These are phyloP conservation scores for Pseudocercospora pini-densiflorae DNA, from an alignment of 2,329 filamentous ascomycete species.

Conservation along the genomic window DNA sequence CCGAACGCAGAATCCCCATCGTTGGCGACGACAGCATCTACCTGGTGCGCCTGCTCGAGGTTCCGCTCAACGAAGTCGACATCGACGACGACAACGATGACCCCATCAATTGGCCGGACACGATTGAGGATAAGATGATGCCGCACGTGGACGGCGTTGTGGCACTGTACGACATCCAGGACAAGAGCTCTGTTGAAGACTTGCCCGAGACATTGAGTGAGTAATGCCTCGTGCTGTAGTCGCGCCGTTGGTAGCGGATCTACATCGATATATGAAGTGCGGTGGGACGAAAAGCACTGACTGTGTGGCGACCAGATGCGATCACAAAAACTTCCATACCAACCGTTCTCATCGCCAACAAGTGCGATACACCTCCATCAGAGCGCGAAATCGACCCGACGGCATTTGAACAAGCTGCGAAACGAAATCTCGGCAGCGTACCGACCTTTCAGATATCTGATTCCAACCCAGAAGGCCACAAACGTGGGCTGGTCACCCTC, in stretches of 20 bases:
- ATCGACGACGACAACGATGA: slow-evolving; percentile 55
- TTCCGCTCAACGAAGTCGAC: slow-evolving; percentile 57
- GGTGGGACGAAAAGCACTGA: slow-evolving; percentile 9
- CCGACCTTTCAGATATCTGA: slow-evolving; percentile 75
- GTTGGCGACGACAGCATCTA: slow-evolving; percentile 55
- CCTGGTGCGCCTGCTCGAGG: slow-evolving; percentile 62
- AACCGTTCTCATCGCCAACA: slow-evolving; percentile 82
- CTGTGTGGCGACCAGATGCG: slow-evolving; percentile 60
- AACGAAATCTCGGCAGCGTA: slow-evolving; percentile 64
- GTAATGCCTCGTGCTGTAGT: slow-evolving; percentile 42
- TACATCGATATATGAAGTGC: not conserved
- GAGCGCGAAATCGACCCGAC: slow-evolving; percentile 73
- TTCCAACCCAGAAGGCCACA: slow-evolving; percentile 71
- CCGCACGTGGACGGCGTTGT: slow-evolving; percentile 82
- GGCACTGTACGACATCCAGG: slow-evolving; percentile 85
- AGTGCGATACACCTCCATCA: slow-evolving; percentile 79
- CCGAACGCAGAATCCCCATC: slow-evolving; percentile 60
- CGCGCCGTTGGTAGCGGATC: not conserved
- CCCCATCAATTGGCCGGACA: slow-evolving; percentile 62
- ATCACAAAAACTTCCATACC: slow-evolving; percentile 74
- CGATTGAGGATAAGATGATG: slow-evolving; percentile 66
- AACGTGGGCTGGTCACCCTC: slow-evolving; percentile 76
- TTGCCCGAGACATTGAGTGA: slow-evolving; percentile 79
- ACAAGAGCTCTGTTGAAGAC: slow-evolving; percentile 73
- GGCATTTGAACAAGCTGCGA: slow-evolving; percentile 67